Conservation (phyloP, 345 rosid genomes). For the Gossypium stocksii region DNA sequence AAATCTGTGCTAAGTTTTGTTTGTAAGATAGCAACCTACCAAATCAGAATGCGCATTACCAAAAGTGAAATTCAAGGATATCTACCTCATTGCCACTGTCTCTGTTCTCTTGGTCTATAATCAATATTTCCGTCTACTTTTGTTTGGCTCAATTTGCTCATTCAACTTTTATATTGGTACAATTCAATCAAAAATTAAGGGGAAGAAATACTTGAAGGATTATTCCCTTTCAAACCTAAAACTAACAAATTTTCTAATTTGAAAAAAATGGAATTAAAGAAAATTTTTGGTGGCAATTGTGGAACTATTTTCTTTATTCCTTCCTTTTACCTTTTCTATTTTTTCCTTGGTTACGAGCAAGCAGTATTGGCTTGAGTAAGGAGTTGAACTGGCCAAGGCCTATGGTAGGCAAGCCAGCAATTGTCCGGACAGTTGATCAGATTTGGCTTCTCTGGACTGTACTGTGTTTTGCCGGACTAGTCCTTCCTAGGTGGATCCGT, state of each 20-base stretch:
- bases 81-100: too few relatives aligned
- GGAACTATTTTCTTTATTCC: too few relatives aligned
- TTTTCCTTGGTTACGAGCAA: background rate
- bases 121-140: background rate
- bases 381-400: background rate
- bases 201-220: too few relatives aligned
- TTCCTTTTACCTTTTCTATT: too few relatives aligned
- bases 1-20: background rate
- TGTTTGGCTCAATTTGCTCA: background rate
- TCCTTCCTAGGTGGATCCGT: background rate
- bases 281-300: too few relatives aligned
- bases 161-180: background rate
- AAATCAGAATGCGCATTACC: background rate
- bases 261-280: too few relatives aligned
- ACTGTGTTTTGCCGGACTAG: background rate
- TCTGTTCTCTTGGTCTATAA: background rate
- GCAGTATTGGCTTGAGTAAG: background rate
- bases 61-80: background rate
- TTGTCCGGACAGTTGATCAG: background rate
- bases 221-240: too few relatives aligned
- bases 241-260: too few relatives aligned
- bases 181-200: background rate
- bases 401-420: background rate
- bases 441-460: background rate
- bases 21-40: background rate